Base-by-base conservation (phyloP, 805 yeast species). In the Hanseniaspora nectarophila region DNA sequence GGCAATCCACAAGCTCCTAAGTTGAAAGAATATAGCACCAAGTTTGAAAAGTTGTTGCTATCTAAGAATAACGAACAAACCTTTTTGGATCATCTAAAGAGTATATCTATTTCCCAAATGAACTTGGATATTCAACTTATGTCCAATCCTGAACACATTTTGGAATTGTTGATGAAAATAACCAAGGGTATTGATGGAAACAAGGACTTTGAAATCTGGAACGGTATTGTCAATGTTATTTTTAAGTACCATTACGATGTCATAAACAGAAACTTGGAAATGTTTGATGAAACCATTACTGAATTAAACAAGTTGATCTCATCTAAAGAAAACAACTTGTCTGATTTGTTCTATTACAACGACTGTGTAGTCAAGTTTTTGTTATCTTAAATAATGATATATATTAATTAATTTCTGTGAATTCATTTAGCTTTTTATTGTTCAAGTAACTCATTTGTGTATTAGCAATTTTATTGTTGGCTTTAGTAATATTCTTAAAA, bases 81-180 rank as follows among this genome's bases (percentile, higher is more conserved):
- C 2, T 82, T 90, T 61, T 70, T 87, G 54, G 60, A 63, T 1
- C 75, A 70, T 59, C 63, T 92, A 31, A 70, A 79, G 9, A 61
- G 63, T 2, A 73, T 85, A 34, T 73, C 95, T 0, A 95, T 97
- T 4, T 73, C 95, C 1, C 67, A 76, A 2, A 73, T 87, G 24
- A 97, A 92, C 63, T 66, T 92, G 54, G 99, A 92, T 65, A 79
- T 92, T 54, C 79, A 94, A 60, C 82, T 96, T 2, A 65, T 92
- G 56, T 75, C 79, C 58, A 64, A 82, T 1, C 68, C 73, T 46
- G 78, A 81, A 20, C 94, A 90, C 67, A 64, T 88, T 58, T 62
- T 74, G 0, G 65, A 70, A 56, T 87, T 90, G 57, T 70, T 88
- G 13, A 66, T 71, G n/a, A 89, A 95, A 0, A 62, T 92, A 57